Conservation (phyloP, 2,329 filamentous ascomycete species). For the Colletotrichum eleusines region DNA sequence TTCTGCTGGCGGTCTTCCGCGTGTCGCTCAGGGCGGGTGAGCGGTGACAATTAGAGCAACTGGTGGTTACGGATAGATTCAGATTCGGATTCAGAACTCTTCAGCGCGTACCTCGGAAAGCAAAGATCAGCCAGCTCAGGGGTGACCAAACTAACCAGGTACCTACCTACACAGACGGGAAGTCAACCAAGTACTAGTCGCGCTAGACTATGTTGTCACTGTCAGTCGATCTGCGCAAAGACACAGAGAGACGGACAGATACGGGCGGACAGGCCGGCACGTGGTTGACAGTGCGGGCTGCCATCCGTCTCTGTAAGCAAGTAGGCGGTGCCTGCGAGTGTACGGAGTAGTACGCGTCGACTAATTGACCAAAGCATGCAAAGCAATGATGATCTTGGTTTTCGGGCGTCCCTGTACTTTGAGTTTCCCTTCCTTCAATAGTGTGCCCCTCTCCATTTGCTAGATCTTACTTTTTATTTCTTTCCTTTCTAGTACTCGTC, state of each 20-base stretch:
- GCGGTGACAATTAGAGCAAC: conserved; percentile 15
- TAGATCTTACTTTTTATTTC: background rate
- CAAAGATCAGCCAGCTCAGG: background rate
- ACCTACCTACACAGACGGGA: too few relatives aligned
- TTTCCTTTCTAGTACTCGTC: conserved; percentile 10
- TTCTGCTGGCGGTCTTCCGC: background rate
- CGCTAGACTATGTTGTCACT: background rate
- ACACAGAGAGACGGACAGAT: conserved; percentile 3
- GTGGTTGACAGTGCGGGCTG: conserved; percentile 1
- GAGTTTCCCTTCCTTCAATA: background rate
- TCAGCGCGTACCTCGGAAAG: conserved; percentile 12
- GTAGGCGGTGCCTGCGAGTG: conserved; percentile 26
- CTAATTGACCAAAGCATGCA: conserved; percentile 14
- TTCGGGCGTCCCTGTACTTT: background rate
- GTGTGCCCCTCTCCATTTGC: conserved; percentile 9
- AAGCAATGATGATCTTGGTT: conserved; percentile 18
- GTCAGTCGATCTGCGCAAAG: conserved; percentile 20
- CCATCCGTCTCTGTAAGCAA: conserved; percentile 19
- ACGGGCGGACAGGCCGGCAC: conserved; percentile 14
- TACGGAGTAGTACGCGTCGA: conserved; percentile 37
- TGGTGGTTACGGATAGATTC: conserved; percentile 13
- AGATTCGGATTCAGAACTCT: conserved; percentile 18
- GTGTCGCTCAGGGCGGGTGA: conserved; percentile 1
- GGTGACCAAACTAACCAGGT: background rate
- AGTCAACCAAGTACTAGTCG: background rate